Conservation (phyloP, 805 yeast genomes). For the Myxozyma geophila region DNA sequence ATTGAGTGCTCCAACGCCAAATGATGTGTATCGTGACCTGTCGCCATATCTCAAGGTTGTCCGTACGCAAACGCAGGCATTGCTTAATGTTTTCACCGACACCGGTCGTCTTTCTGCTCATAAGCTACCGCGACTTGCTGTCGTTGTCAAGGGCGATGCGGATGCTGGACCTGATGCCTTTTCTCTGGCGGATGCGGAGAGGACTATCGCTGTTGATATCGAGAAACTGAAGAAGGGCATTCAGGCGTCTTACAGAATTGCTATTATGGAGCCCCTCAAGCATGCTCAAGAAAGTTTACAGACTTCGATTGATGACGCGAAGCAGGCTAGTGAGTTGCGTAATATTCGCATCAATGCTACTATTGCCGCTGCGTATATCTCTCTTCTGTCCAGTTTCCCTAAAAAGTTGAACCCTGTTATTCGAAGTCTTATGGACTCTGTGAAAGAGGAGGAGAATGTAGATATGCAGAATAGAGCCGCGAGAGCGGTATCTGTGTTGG, state of each 20-base stretch:
- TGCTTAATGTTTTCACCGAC: constrained; percentile 76
- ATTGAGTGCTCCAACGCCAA: constrained; percentile 17
- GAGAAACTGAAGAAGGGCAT: constrained; percentile 66
- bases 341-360: constrained; percentile 68
- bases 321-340: constrained; percentile 50
- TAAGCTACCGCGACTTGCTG: constrained; percentile 80
- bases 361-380: constrained; percentile 73
- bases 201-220: constrained; percentile 65
- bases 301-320: constrained; percentile 71
- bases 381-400: constrained; percentile 63
- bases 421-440: constrained; percentile 87
- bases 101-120: constrained; percentile 72
- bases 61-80: constrained; percentile 83
- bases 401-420: constrained; percentile 86
- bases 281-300: constrained; percentile 74
- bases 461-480: constrained; percentile 76
- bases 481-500: constrained; percentile 64
- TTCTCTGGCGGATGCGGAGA: constrained; percentile 74
- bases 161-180: constrained; percentile 96
- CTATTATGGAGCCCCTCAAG: constrained; percentile 72
- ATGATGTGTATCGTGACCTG: constrained; percentile 73
- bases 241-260: constrained; percentile 69
- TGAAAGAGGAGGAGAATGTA: constrained; percentile 72
- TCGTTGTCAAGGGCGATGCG: constrained; percentile 89
- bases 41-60: constrained; percentile 85